Evolutionary conservation across 129 eudicot species (phyloP).

Genomic region (Pseudognaphalium luteoalbum): DNA sequence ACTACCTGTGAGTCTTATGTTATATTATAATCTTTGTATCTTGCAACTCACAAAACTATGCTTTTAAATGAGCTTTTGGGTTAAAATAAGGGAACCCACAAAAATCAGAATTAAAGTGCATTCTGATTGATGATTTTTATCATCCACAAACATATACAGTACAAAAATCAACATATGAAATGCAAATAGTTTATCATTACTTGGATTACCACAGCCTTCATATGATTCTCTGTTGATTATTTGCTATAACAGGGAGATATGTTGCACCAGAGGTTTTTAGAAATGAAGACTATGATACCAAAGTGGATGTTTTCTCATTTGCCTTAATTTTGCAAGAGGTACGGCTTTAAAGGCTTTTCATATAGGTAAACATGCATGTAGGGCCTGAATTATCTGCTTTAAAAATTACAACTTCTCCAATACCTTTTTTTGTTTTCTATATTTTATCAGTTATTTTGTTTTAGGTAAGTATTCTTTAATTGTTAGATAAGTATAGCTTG

Average conservation of each 20-base stretch:
- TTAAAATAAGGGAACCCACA: background rate
- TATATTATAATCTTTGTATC: background rate
- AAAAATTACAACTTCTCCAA: background rate
- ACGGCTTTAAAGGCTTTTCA: slow-evolving; percentile 18
- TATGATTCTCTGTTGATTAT: background rate
- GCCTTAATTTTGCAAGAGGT: slow-evolving; percentile 95
- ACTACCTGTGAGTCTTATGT: slow-evolving; percentile 63
- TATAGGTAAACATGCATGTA: background rate
- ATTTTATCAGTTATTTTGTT: background rate
- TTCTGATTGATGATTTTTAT: background rate
- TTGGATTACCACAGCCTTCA: background rate
- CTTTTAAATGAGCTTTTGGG: background rate
- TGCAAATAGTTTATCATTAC: background rate
- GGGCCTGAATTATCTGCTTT: background rate
- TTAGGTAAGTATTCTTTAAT: background rate
- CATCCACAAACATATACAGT: background rate
- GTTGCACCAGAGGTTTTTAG: slow-evolving; percentile 92
- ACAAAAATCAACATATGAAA: background rate
- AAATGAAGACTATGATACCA: slow-evolving; percentile 85
- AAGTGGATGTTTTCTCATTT: slow-evolving; percentile 95
- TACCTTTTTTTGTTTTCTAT: background rate
- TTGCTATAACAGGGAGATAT: slow-evolving; percentile 69
- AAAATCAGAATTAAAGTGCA: background rate
- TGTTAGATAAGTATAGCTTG: background rate
- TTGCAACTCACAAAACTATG: background rate